These are phyloP conservation scores for Camellia lanceoleosa DNA, from an alignment of 148 eudicot species.

Conservation along the genomic window DNA sequence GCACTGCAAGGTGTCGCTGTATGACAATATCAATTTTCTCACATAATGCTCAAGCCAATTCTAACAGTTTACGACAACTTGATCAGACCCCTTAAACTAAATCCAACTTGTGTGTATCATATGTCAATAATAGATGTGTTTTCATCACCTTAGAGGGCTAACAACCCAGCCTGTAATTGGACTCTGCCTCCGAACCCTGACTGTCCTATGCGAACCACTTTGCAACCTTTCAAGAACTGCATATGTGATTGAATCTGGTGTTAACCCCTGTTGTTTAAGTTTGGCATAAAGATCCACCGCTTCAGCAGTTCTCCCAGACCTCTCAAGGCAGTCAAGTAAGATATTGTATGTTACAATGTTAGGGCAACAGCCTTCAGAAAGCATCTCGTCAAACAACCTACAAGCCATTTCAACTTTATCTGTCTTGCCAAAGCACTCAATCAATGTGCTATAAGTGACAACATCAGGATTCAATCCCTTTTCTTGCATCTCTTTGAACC, in stretches of 20 bases:
- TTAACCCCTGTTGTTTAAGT: slow-evolving; percentile 76
- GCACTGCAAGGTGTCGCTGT: neutral
- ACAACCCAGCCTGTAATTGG: slow-evolving; percentile 95
- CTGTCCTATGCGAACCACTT: slow-evolving; percentile 51
- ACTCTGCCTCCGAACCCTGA: slow-evolving; percentile 62
- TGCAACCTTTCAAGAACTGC: slow-evolving; percentile 77
- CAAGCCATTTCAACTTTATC: slow-evolving; percentile 91
- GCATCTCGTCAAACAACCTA: slow-evolving; percentile 81
- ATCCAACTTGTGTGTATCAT: neutral
- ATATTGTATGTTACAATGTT: slow-evolving; percentile 91
- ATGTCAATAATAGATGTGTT: neutral
- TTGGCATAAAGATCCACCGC: slow-evolving; percentile 87
- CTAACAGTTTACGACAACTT: neutral
- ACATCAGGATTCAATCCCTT: slow-evolving; percentile 88
- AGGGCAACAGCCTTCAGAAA: slow-evolving; percentile 77
- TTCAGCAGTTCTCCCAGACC: slow-evolving; percentile 76
- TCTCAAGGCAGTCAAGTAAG: slow-evolving; percentile 79
- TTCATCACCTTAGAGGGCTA: slow-evolving; percentile 74
- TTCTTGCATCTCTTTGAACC: slow-evolving; percentile 90
- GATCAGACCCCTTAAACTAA: neutral
- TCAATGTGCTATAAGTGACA: slow-evolving; percentile 83
- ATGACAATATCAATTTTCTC: neutral
- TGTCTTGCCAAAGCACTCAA: slow-evolving; percentile 92
- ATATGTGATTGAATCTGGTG: slow-evolving; percentile 83
- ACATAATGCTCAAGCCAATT: neutral